phyloP scores from a whole-genome alignment of 768 basidiomycete genomes.

The Serendipita sp. region DNA sequence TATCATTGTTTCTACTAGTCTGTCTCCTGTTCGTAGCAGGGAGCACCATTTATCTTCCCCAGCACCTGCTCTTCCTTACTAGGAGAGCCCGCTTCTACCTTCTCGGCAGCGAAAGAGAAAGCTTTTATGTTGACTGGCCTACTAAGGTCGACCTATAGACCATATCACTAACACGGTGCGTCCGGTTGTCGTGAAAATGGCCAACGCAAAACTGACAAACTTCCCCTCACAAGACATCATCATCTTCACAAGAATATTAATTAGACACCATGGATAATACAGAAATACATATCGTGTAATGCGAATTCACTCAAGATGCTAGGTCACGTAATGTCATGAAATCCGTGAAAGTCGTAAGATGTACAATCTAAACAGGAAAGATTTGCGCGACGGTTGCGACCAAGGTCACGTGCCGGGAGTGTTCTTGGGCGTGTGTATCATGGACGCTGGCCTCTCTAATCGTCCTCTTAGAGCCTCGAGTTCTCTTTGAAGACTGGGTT shows the following conservation, averaged over 20 bases:
- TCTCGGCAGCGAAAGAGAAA: conserved; percentile 30
- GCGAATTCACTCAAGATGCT: too few relatives aligned
- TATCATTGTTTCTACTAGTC: conserved; percentile 26
- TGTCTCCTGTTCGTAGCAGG: conserved; percentile 34
- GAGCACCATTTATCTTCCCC: conserved; percentile 40
- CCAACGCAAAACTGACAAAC: too few relatives aligned
- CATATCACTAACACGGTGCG: neutral
- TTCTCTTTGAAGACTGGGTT: conserved; percentile 41
- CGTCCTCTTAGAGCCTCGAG: conserved; percentile 53
- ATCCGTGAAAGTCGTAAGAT: too few relatives aligned
- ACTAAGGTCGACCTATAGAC: neutral
- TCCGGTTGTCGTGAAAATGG: too few relatives aligned
- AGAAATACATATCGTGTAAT: too few relatives aligned
- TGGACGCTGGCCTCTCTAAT: conserved; percentile 27
- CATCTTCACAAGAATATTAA: neutral
- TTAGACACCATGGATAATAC: neutral
- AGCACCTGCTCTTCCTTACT: conserved; percentile 36
- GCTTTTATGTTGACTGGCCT: conserved; percentile 2
- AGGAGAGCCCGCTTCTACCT: conserved; percentile 46
- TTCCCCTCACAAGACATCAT: neutral
- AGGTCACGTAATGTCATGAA: too few relatives aligned
- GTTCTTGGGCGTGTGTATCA: too few relatives aligned
- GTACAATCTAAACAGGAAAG: too few relatives aligned
- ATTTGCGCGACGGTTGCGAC: too few relatives aligned
- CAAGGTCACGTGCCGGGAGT: too few relatives aligned